A percentile compares a stretch with the other conserved stretches of the same genome.
These are phyloP conservation scores for Arthrobotrys conoides DNA, from an alignment of 2,329 filamentous ascomycete species.

Conservation along the genomic window DNA sequence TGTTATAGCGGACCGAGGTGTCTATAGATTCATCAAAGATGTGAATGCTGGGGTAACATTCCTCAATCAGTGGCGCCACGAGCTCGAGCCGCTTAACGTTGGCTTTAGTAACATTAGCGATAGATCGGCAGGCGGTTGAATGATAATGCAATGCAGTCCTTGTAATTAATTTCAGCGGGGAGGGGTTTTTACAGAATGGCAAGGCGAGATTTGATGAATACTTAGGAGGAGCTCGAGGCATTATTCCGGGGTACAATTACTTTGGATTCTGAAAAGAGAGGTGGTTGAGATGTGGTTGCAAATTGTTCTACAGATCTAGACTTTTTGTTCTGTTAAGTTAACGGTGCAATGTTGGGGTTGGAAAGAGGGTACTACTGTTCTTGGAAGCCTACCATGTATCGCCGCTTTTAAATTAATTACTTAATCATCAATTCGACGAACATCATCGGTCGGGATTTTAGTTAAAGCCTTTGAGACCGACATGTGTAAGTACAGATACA, in stretches of 20 bases:
- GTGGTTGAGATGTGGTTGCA: not conserved
- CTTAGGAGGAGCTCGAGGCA: not conserved
- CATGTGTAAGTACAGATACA: no score
- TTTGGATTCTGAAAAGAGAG: not conserved
- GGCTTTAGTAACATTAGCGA: no score
- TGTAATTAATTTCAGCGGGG: not conserved
- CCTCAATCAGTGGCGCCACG: no score
- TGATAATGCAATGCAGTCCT: not conserved
- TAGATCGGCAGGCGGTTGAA: not conserved
- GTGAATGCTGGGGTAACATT: no score
- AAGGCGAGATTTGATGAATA: not conserved
- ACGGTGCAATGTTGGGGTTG: no score
- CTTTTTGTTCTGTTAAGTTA: no score
- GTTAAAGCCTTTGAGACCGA: not conserved
- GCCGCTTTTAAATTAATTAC: no score
- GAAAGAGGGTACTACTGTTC: no score
- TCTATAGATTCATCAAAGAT: not conserved
- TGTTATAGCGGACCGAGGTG: not conserved
- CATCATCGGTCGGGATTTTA: not conserved
- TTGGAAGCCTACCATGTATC: no score
- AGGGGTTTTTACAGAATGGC: not conserved
- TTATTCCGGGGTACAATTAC: not conserved
- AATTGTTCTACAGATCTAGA: no score
- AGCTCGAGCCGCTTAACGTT: not conserved
- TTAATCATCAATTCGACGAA: no score